These are phyloP conservation scores for Phlegmacium glaucopus DNA, from an alignment of 768 basidiomycete species.

Conservation along the genomic window DNA sequence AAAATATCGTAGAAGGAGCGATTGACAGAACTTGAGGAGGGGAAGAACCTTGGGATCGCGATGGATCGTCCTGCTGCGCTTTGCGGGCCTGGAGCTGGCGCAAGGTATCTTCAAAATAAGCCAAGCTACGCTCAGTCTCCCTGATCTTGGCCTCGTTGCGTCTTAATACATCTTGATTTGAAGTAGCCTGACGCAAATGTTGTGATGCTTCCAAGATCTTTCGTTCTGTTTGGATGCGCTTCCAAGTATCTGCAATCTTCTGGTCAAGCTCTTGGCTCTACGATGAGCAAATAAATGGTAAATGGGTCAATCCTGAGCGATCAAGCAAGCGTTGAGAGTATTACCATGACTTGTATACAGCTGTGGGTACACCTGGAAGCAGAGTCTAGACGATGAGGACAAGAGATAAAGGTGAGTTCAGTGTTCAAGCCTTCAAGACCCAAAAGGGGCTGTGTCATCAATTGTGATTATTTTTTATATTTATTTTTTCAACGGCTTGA, in stretches of 20 bases:
- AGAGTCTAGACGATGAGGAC: slow-evolving; percentile 20
- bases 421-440: slow-evolving; percentile 8
- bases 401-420: slow-evolving; percentile 26
- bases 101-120: slow-evolving; percentile 85
- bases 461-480: slow-evolving; percentile 11
- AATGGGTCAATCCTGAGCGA: slow-evolving; percentile 18
- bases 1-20: not conserved
- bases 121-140: slow-evolving; percentile 79
- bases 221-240: slow-evolving; percentile 88
- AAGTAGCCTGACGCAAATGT: slow-evolving; percentile 75
- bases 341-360: slow-evolving; percentile 25
- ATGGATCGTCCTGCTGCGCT: slow-evolving; percentile 52
- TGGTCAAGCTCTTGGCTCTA: slow-evolving; percentile 74
- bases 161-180: slow-evolving; percentile 81
- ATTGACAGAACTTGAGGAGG: slow-evolving; percentile 37
- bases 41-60: slow-evolving; percentile 45
- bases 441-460: slow-evolving; percentile 25
- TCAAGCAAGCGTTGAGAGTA: slow-evolving; percentile 5
- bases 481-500: slow-evolving; percentile 1
- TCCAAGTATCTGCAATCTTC: slow-evolving; percentile 90
- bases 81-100: slow-evolving; percentile 80
- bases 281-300: slow-evolving; percentile 12
- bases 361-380: slow-evolving; percentile 20
- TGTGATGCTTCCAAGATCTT: slow-evolving; percentile 87
- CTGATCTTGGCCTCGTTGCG: slow-evolving; percentile 82